Conservation (phyloP, 768 basidiomycete genomes). For the Artomyces pyxidatus region DNA sequence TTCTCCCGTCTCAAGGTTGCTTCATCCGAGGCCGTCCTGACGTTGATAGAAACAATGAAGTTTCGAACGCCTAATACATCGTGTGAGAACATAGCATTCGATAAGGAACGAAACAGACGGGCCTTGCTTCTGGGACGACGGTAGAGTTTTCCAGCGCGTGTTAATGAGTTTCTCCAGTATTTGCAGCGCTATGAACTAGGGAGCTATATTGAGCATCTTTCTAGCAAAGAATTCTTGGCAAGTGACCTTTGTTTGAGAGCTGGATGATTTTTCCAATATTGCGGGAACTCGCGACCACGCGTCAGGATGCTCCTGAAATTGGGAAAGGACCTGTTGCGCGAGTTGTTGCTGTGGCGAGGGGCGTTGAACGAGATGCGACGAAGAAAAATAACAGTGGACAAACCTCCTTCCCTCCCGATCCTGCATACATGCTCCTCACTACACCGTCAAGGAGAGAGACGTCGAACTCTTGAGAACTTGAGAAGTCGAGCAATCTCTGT, state of each 20-base stretch:
- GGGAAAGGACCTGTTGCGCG: conserved; percentile 92
- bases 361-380: conserved; percentile 7
- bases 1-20: conserved; percentile 82
- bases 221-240: no score
- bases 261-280: conserved; percentile 77
- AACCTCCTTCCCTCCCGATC: conserved; percentile 70
- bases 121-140: conserved; percentile 91
- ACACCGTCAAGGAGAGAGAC: conserved; percentile 88
- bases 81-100: no score
- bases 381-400: conserved; percentile 20
- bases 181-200: conserved; percentile 93
- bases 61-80: conserved; percentile 86
- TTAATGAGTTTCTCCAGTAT: conserved; percentile 93
- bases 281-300: conserved; percentile 96
- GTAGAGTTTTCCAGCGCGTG: conserved; percentile 93
- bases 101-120: conserved; percentile 11
- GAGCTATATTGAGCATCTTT: not conserved
- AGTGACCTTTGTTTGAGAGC: conserved; percentile 76
- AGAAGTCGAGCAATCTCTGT: conserved; percentile 88
- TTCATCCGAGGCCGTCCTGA: conserved; percentile 92
- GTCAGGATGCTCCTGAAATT: conserved; percentile 93
- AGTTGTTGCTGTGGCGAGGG: conserved; percentile 66
- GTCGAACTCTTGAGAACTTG: conserved; percentile 89
- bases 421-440: conserved; percentile 85
- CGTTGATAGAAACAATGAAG: conserved; percentile 88